Percentiles rank a stretch among this genome's conserved stretches.
Evolutionary conservation across 331 rosid species (phyloP).

Genomic region (Quercus lobata): DNA sequence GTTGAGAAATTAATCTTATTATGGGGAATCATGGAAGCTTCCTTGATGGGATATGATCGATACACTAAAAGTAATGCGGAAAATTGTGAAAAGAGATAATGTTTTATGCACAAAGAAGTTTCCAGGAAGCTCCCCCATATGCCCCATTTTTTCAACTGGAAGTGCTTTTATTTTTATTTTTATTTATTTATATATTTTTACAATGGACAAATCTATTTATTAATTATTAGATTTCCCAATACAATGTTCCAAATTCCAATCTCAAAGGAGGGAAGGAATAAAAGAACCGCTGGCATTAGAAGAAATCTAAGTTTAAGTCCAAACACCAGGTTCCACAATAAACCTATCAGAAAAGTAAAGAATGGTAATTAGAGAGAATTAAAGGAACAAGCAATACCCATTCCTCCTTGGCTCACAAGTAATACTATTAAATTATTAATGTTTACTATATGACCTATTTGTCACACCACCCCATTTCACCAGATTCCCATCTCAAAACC

Average conservation of each 20-base stretch:
- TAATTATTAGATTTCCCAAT: too few species aligned
- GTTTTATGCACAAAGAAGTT: not conserved
- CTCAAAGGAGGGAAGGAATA: conserved; percentile 9
- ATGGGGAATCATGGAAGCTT: not conserved
- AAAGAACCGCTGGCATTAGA: conserved; percentile 11
- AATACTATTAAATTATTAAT: not conserved
- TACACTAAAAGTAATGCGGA: not conserved
- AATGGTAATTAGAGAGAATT: conserved; percentile 6
- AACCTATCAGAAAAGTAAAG: not conserved
- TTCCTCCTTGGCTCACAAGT: conserved; percentile 13
- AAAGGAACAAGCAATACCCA: conserved; percentile 39
- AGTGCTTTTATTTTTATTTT: not conserved
- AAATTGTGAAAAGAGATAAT: not conserved
- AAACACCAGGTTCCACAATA: not conserved
- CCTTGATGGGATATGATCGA: not conserved
- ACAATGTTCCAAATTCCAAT: not conserved
- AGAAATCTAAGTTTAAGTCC: conserved; percentile 27
- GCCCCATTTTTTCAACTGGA: not conserved
- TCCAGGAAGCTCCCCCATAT: not conserved
- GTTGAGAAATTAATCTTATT: not conserved
- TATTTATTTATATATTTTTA: not conserved
- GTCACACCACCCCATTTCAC: not conserved
- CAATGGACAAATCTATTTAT: too few species aligned
- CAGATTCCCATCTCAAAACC: not conserved
- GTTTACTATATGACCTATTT: not conserved